Conservation (phyloP, 331 rosid species). For the Ulmus americana region DNA sequence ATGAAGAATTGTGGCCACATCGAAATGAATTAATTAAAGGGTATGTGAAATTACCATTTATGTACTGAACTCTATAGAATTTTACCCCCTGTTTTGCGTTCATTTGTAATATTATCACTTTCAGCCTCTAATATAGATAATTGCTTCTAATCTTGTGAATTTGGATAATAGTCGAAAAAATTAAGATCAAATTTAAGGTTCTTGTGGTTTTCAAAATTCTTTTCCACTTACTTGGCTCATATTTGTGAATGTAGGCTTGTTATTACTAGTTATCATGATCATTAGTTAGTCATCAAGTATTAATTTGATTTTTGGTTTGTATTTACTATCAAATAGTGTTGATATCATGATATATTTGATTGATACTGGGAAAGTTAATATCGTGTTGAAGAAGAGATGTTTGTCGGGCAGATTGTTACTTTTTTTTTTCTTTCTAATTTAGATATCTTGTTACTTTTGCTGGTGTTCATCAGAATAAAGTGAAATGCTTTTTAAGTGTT, state of each 20-base stretch:
- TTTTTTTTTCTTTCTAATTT: not conserved
- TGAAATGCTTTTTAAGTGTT: not conserved
- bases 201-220: not conserved
- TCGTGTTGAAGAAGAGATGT: not conserved
- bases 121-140: not conserved
- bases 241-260: not conserved
- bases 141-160: slow-evolving; percentile 1
- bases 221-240: not conserved
- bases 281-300: not conserved
- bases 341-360: not conserved
- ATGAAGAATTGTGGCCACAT: slow-evolving; percentile 93
- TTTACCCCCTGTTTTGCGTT: not conserved
- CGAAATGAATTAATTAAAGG: slow-evolving; percentile 73
- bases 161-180: not conserved
- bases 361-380: not conserved
- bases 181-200: not conserved
- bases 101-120: not conserved
- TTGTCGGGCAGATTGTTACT: not conserved
- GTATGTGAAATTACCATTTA: slow-evolving; percentile 43
- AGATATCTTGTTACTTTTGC: not conserved
- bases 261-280: too few species aligned
- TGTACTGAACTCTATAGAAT: slow-evolving; percentile 2
- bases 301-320: not conserved
- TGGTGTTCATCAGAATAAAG: not conserved
- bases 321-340: not conserved